Evolutionary conservation across 352 stramenopile genomes (phyloP).

Genomic region (Phytophthora tubulina): DNA sequence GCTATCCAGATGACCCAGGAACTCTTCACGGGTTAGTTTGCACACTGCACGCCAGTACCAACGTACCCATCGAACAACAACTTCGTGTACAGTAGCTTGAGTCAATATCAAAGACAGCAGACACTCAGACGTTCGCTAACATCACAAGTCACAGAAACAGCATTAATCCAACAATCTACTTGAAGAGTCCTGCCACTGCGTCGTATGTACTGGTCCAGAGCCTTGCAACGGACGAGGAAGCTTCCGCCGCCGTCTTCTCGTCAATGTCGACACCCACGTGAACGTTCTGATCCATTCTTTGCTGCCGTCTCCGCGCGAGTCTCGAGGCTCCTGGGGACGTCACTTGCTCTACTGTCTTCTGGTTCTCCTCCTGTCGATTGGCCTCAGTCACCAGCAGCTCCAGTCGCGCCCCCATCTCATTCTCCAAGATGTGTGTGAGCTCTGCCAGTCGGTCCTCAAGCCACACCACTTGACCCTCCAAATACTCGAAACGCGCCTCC

Average conservation of each 20-base stretch:
- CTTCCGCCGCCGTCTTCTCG: constrained; percentile 35
- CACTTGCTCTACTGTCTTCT: constrained; percentile 3
- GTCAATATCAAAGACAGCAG: background rate
- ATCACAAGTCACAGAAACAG: background rate
- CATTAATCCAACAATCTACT: constrained; percentile 33
- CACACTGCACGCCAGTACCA: background rate
- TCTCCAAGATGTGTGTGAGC: constrained; percentile 50
- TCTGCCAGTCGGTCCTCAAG: constrained; percentile 53
- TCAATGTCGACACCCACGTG: constrained; percentile 42
- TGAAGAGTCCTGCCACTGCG: constrained; percentile 49
- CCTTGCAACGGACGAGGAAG: constrained; percentile 29
- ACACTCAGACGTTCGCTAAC: background rate
- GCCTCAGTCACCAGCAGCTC: constrained; percentile 23
- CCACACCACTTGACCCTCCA: constrained; percentile 60
- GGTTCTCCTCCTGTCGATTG: constrained; percentile 9
- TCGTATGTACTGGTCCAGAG: constrained; percentile 41
- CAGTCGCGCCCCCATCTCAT: constrained; percentile 33
- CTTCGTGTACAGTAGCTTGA: background rate
- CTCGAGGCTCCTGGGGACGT: constrained; percentile 18
- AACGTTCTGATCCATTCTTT: constrained; percentile 33
- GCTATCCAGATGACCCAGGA: constrained; percentile 40
- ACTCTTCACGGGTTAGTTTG: constrained; percentile 23
- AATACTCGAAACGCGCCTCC: constrained; percentile 59
- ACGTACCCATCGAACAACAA: too few species aligned
- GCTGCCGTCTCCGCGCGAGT: constrained; percentile 24